Percentiles rank a stretch among this genome's conserved stretches.
phyloP scores from a whole-genome alignment of 2,329 filamentous ascomycete genomes.

The Fusarium sp. region DNA sequence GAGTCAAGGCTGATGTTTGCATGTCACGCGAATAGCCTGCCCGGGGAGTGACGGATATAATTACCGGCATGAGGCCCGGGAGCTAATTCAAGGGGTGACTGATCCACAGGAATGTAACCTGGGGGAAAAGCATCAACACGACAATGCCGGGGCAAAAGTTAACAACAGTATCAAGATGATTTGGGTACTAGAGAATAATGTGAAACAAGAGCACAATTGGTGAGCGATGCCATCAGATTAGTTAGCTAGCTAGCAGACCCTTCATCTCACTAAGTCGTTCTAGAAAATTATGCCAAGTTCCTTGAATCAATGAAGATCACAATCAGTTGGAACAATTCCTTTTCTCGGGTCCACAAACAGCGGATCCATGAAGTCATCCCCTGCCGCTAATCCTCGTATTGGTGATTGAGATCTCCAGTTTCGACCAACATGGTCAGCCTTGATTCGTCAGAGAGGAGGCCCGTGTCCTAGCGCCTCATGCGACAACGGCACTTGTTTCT shows the following conservation, averaged over 20 bases:
- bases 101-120: not conserved
- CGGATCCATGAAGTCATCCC: slow-evolving; percentile 12
- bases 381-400: slow-evolving; percentile 21
- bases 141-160: not conserved
- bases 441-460: not conserved
- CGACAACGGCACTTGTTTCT: not conserved
- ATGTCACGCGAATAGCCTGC: not conserved
- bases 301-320: not conserved
- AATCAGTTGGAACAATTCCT: slow-evolving; percentile 2
- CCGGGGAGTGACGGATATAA: not conserved
- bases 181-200: not conserved
- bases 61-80: not conserved
- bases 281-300: not conserved
- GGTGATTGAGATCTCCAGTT: slow-evolving; percentile 11
- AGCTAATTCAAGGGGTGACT: not conserved
- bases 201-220: not conserved
- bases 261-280: not conserved
- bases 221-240: not conserved
- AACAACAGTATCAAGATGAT: too few species aligned
- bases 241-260: not conserved
- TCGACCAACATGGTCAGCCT: not conserved
- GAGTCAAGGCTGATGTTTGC: not conserved
- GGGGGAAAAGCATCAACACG: not conserved
- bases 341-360: not conserved
- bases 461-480: slow-evolving; percentile 10